Conservation (phyloP, 2,329 filamentous ascomycete genomes). For the Pseudodiploospora longispora region DNA sequence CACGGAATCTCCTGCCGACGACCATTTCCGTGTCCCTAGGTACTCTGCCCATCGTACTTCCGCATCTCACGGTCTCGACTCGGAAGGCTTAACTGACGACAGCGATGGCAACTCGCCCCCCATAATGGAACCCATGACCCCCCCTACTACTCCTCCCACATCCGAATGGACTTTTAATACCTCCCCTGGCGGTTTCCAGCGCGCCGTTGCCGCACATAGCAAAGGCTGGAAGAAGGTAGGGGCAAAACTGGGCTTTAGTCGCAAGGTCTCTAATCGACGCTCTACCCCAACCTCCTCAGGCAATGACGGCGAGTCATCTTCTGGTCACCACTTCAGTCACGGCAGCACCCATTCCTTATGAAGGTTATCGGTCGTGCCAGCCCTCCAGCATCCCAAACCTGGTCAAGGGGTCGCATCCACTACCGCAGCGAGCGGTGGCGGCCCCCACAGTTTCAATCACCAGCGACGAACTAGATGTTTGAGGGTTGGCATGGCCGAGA, state of each 20-base stretch:
- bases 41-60: constrained; percentile 32
- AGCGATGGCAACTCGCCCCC: constrained; percentile 52
- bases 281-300: constrained; percentile 36
- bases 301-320: constrained; percentile 21
- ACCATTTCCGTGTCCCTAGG: constrained; percentile 36
- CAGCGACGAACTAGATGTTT: constrained; percentile 19
- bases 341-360: constrained; percentile 37
- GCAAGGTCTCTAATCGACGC: constrained; percentile 40
- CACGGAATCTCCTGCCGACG: constrained; percentile 27
- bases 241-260: constrained; percentile 50
- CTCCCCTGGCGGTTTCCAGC: constrained; percentile 45
- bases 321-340: neutral
- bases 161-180: constrained; percentile 46
- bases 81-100: constrained; percentile 54
- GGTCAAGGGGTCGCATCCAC: no score
- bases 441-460: no score
- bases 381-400: neutral
- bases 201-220: constrained; percentile 45
- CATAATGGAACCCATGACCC: constrained; percentile 59
- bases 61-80: constrained; percentile 35
- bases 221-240: constrained; percentile 59
- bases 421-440: no score
- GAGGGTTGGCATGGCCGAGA: constrained; percentile 42
- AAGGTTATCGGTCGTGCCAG: constrained; percentile 49
- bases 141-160: constrained; percentile 63